These are phyloP conservation scores for Myriosclerotinia duriaeana DNA, from an alignment of 2,329 filamentous ascomycete species.

Conservation along the genomic window DNA sequence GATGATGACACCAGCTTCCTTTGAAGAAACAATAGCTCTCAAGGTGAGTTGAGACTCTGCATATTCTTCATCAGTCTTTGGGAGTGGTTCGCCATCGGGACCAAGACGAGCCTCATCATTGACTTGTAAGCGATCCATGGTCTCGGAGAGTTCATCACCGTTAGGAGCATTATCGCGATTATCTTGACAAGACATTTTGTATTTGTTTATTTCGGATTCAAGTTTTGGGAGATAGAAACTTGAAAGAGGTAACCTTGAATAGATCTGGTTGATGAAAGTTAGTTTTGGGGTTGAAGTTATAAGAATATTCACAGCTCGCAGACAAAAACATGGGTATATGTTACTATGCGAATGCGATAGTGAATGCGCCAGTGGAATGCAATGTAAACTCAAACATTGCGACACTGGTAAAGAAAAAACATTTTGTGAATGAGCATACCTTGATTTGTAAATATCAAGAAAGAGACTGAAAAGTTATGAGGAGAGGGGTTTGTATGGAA, in stretches of 20 bases:
- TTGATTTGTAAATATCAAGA: conserved; percentile 16
- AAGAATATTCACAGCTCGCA: not conserved
- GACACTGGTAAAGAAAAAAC: not conserved
- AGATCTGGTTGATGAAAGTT: conserved; percentile 14
- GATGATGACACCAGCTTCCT: conserved; percentile 98
- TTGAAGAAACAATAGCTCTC: conserved; percentile 96
- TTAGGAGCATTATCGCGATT: conserved; percentile 35
- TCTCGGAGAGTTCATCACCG: conserved; percentile 56
- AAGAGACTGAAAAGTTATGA: not conserved
- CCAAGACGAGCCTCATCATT: conserved; percentile 62
- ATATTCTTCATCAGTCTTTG: conserved; percentile 97
- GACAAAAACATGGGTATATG: not conserved
- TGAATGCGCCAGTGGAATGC: conserved; percentile 21
- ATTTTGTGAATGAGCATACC: conserved; percentile 15
- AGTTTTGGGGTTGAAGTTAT: not conserved
- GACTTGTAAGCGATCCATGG: conserved; percentile 65
- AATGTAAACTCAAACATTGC: not conserved
- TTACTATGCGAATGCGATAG: conserved; percentile 15
- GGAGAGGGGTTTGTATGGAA: conserved; percentile 22
- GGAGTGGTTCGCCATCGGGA: conserved; percentile 73
- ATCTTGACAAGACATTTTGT: conserved; percentile 40
- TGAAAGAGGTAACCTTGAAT: not conserved
- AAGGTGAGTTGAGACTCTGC: conserved; percentile 88
- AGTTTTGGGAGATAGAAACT: conserved; percentile 5
- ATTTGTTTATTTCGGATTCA: conserved; percentile 14